These are phyloP conservation scores for Penicillium crystallinum DNA, from an alignment of 495 filamentous ascomycete species.

Conservation along the genomic window DNA sequence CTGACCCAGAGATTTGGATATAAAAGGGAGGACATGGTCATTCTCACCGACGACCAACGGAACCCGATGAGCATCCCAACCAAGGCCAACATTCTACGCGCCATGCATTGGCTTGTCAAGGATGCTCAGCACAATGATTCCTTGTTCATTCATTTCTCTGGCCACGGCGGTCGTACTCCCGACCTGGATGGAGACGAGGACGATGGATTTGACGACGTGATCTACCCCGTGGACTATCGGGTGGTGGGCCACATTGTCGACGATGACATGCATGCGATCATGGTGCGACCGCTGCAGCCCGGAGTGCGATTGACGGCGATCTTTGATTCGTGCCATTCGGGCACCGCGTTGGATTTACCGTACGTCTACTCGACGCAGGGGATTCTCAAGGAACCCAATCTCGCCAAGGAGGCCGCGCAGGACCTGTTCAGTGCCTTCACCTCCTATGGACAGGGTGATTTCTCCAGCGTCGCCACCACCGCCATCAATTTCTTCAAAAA, in stretches of 20 bases:
- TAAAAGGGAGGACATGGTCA: constrained; percentile 95
- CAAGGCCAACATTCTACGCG: constrained; percentile 88
- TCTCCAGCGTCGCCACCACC: constrained; percentile 71
- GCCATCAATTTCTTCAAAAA: constrained; percentile 91
- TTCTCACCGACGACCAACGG: constrained; percentile 92
- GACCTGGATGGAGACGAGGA: constrained; percentile 95
- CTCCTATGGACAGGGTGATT: constrained; percentile 81
- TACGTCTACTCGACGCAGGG: constrained; percentile 96
- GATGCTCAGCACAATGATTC: constrained; percentile 94
- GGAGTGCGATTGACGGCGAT: constrained; percentile 94
- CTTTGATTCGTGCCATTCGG: constrained; percentile 97
- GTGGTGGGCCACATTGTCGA: constrained; percentile 89
- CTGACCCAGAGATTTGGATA: constrained; percentile 82
- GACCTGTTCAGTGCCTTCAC: constrained; percentile 83
- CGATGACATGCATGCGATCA: constrained; percentile 96
- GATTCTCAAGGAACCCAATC: constrained; percentile 93
- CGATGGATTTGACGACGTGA: constrained; percentile 95
- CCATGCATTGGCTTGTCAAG: constrained; percentile 98
- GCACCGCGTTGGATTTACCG: constrained; percentile 90
- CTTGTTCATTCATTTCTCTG: constrained; percentile 95
- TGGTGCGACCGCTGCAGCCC: constrained; percentile 78
- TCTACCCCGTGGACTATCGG: constrained; percentile 93
- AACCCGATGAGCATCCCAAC: constrained; percentile 93
- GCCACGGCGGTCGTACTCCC: constrained; percentile 92
- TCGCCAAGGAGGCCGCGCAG: constrained; percentile 94